Conservation (phyloP, 116 monocot species). For the Iris pallida region DNA sequence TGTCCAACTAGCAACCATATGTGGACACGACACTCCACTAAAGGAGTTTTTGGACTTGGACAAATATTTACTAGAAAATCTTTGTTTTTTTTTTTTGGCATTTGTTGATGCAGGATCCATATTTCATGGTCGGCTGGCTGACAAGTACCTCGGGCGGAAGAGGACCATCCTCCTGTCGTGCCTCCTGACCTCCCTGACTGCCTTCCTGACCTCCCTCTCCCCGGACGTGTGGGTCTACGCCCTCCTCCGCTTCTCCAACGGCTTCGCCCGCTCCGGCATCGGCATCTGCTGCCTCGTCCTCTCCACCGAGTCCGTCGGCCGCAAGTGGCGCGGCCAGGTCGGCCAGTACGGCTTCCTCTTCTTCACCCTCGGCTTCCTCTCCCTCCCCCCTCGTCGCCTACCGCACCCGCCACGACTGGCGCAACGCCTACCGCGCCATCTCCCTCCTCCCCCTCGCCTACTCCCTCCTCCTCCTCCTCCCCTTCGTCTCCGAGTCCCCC, state of each 20-base stretch:
- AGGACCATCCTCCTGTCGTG: constrained; percentile 46
- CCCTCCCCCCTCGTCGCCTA: constrained; percentile 52
- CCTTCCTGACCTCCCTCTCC: constrained; percentile 43
- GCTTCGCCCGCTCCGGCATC: constrained; percentile 49
- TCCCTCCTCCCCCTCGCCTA: constrained; percentile 36
- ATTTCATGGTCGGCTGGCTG: constrained; percentile 40
- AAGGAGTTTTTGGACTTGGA: too few species aligned
- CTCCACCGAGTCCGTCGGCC: constrained; percentile 52
- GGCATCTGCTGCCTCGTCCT: constrained; percentile 60
- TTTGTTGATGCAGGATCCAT: constrained; percentile 30
- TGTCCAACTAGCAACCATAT: too few species aligned
- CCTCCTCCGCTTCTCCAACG: constrained; percentile 47
- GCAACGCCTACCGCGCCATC: constrained; percentile 35
- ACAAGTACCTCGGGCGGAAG: constrained; percentile 47
- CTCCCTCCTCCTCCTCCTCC: constrained; percentile 32
- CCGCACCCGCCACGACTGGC: constrained; percentile 26
- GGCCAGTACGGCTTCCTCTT: constrained; percentile 80
- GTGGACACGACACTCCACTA: too few species aligned
- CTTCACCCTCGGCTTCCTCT: constrained; percentile 73
- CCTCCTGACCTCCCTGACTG: constrained; percentile 34
- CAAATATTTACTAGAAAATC: too few species aligned
- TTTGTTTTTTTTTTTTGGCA: too few species aligned
- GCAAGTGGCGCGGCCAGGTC: constrained; percentile 61
- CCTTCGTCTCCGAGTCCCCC: constrained; percentile 67
- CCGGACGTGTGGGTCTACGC: constrained; percentile 50